phyloP scores from a whole-genome alignment of 768 basidiomycete genomes.

The Cyclocybe aegerita region DNA sequence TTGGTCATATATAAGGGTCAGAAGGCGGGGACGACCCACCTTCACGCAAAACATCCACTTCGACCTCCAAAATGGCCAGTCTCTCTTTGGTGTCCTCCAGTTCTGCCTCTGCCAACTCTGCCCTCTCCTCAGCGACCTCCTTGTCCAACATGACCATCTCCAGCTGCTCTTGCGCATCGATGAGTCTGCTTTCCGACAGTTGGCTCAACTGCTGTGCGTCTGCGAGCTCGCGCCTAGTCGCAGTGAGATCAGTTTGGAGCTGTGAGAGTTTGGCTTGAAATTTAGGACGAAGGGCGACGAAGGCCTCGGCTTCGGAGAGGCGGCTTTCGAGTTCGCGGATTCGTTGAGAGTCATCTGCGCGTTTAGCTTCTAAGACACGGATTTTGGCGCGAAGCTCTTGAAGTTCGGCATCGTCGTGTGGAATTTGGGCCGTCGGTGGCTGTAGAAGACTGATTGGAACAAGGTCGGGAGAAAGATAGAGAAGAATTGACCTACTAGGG shows the following conservation, averaged over 20 bases:
- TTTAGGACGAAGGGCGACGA: constrained; percentile 84
- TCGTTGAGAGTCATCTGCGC: constrained; percentile 82
- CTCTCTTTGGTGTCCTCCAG: constrained; percentile 78
- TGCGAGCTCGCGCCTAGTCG: constrained; percentile 71
- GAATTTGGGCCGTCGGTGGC: constrained; percentile 13
- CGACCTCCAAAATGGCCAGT: constrained; percentile 78
- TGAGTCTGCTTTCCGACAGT: constrained; percentile 64
- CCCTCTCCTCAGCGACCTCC: constrained; percentile 93
- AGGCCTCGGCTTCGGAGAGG: constrained; percentile 81
- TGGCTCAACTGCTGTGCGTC: constrained; percentile 76
- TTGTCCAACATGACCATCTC: constrained; percentile 96
- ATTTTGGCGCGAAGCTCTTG: constrained; percentile 84
- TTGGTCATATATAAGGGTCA: constrained; percentile 9
- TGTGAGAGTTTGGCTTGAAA: constrained; percentile 84
- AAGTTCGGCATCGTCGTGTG: constrained; percentile 56
- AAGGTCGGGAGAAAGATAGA: constrained; percentile 7
- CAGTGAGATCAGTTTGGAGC: constrained; percentile 77
- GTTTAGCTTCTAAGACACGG: constrained; percentile 82
- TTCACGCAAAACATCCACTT: constrained; percentile 76
- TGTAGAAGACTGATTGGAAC: not conserved
- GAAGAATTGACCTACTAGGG: constrained; percentile 18
- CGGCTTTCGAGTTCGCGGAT: constrained; percentile 83
- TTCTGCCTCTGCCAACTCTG: constrained; percentile 77
- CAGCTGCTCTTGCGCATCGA: constrained; percentile 85
- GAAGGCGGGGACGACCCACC: constrained; percentile 27